Base-by-base conservation (phyloP, 169 alveolate genomes). In the Eimeria acervulina region DNA sequence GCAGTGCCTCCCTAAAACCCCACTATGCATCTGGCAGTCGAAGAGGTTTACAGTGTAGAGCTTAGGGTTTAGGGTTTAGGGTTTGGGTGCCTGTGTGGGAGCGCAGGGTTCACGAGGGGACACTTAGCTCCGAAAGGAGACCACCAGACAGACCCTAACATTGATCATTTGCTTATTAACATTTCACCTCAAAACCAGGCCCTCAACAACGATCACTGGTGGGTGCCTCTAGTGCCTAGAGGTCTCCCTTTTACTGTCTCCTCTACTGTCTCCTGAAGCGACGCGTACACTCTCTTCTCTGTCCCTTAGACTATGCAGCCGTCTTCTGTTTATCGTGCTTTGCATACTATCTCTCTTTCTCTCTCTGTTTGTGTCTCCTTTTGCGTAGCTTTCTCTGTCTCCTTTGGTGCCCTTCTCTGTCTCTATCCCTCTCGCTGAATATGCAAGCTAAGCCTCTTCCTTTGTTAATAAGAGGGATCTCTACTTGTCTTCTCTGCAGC, bases 141-240 rank as follows among this genome's bases (percentile, higher is more conserved):
- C 55, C 55, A 47, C 55, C 12, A 7, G 5, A 12, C 5, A 47
- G 55, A 47, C 55, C 55, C 55, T 12, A 12, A 12, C 5, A 12
- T 47, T 47, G 55, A 47, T 47, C 55, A 7, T 5, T 12, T 47
- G 12, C 12, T 47, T 47, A 47, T 12, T 7, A 47, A 47, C 12
- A 47, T 66, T 19, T 26, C 76, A 10, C 76, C 76, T 21, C 36
- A 21, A 19, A 66, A 19, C 40, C 40, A 28, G 28, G 28, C 76
- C 21, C 76, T 66, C 76, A 66, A 66, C 76, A 28, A 15, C 76
- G 28, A 66, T 19, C 7, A 21, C 21, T 66, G 97, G 99, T 99
- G 68, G 99, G 99, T 21, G 99, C 99, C 96, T 99, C 99, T 63
- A 99, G 97, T 3, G 99, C 55, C 55, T 47, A 12, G 19, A 47